These are phyloP conservation scores for Bothriochloa decipiens DNA, from an alignment of 176 grass and related monocot species.

Conservation along the genomic window DNA sequence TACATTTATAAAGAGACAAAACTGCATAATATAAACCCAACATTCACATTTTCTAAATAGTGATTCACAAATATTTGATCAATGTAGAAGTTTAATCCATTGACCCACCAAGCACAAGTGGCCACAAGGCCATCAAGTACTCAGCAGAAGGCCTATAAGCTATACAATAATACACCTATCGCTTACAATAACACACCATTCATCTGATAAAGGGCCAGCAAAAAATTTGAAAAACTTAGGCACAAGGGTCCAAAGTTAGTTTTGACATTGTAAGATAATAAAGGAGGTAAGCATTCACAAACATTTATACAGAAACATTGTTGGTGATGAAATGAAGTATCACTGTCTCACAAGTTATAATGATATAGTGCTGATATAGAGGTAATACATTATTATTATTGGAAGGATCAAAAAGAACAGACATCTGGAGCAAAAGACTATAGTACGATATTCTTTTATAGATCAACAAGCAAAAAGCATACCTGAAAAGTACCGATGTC, in stretches of 20 bases:
- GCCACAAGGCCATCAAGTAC: background rate
- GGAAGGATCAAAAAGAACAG: background rate
- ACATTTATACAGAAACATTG: slow-evolving; percentile 26
- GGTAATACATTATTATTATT: slow-evolving; percentile 2
- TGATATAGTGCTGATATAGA: slow-evolving; percentile 9
- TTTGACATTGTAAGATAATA: background rate
- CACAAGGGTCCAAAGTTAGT: background rate
- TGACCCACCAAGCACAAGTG: slow-evolving; percentile 9
- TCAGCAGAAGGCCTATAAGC: slow-evolving; percentile 16
- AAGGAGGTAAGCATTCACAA: background rate
- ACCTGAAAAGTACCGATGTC: slow-evolving; percentile 87
- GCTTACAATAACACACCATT: slow-evolving; percentile 3
- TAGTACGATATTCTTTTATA: background rate
- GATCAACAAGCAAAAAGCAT: slow-evolving; percentile 20
- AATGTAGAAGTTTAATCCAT: slow-evolving; percentile 23
- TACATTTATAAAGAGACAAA: slow-evolving; percentile 24
- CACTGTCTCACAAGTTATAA: background rate
- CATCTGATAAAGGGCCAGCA: background rate
- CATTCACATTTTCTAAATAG: background rate
- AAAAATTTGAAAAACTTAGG: background rate
- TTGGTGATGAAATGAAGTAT: slow-evolving; percentile 16
- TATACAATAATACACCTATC: slow-evolving; percentile 24
- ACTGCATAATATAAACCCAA: slow-evolving; percentile 14
- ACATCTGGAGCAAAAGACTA: slow-evolving; percentile 24
- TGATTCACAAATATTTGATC: background rate